phyloP scores from a whole-genome alignment of 1,139 yeast genomes.

The Saccharomyces pastorianus region DNA sequence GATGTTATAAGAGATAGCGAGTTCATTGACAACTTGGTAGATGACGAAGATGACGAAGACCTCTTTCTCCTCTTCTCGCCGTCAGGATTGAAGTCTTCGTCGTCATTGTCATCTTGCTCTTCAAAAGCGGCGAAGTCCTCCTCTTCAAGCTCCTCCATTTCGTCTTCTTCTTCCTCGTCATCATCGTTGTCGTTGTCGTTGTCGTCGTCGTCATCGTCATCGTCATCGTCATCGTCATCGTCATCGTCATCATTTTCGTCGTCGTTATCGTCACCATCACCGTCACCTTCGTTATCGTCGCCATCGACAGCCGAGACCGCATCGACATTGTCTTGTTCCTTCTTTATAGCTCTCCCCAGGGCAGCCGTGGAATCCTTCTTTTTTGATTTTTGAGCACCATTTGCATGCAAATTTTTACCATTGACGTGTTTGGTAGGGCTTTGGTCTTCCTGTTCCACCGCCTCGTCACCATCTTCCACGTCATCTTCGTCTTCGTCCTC shows the following conservation, averaged over 20 bases:
- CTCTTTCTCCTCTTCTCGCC: slow-evolving; percentile 12
- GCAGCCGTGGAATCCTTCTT: slow-evolving; percentile 14
- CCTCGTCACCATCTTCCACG: slow-evolving; percentile 15
- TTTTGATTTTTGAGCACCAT: slow-evolving; percentile 6
- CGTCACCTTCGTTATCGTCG: slow-evolving; percentile 10
- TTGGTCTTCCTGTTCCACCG: slow-evolving; percentile 5
- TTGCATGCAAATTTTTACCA: slow-evolving; percentile 7
- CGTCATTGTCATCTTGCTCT: slow-evolving; percentile 23
- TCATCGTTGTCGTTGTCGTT: slow-evolving; percentile 11
- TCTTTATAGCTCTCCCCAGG: slow-evolving; percentile 7
- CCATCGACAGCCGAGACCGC: slow-evolving; percentile 1
- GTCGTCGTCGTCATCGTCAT: slow-evolving; percentile 8
- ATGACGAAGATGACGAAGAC: slow-evolving; percentile 5
- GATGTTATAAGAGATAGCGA: background rate
- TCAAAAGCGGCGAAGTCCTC: slow-evolving; percentile 9
- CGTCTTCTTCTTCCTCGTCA: slow-evolving; percentile 6
- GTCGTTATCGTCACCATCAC: slow-evolving; percentile 10
- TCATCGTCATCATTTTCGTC: slow-evolving; percentile 12
- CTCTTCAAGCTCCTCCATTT: slow-evolving; percentile 12
- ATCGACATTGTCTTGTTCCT: background rate
- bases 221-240: slow-evolving; percentile 11
- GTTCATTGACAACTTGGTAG: background rate
- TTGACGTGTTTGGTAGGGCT: slow-evolving; percentile 5
- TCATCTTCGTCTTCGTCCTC: slow-evolving; percentile 5
- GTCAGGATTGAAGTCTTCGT: slow-evolving; percentile 23